Evolutionary conservation across 768 basidiomycete species (phyloP), one percentile per base, ranked within the genome.

Genomic region (Boletus sp.): DNA sequence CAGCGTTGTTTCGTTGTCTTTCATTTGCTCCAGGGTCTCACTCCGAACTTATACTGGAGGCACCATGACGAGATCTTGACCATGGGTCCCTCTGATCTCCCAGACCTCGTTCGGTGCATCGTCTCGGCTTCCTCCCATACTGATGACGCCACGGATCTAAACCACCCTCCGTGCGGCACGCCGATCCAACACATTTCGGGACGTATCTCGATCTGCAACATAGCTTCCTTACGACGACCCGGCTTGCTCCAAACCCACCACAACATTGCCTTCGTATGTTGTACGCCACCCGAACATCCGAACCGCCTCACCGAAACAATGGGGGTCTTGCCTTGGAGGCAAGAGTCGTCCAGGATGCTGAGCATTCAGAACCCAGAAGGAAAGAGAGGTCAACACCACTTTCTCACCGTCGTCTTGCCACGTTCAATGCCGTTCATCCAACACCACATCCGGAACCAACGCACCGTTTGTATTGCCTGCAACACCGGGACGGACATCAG

Each of bases 31-130:
- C 60, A 92, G 88, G 92, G 92, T 5, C 72, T 96, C 51, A 90
- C 84, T 1, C 88, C 94, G 0, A 58, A 65, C 2, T 49, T 85
- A 14, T 96, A 88, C 68, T 95, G 93, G 89, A 58, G 54, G 27
- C 67, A 91, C 60, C 74, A 73, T 29, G 64, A 71, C 2, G 62
- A 59, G 8, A 71, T 96, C 7, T 69, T 93, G 15, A 32, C 61
- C 0, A 68, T 79, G 1, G 62, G 68, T 7, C 76, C 87, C 23
- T 68, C 76, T 0, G 75, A 79, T 2, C 75, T 95, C 4, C 75
- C 79, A 13, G 43, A 49, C 21, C 53, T 71, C n/a, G 51, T 70
- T 11, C 67, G 23, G 0, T 50, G 50, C 10, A 51, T 70, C 15
- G 34, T 59, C 9, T 57, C 57, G 2, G 30, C 40, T 33, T 23